phyloP scores from a whole-genome alignment of 352 stramenopile species.

The Nothophytophthora sp. region DNA sequence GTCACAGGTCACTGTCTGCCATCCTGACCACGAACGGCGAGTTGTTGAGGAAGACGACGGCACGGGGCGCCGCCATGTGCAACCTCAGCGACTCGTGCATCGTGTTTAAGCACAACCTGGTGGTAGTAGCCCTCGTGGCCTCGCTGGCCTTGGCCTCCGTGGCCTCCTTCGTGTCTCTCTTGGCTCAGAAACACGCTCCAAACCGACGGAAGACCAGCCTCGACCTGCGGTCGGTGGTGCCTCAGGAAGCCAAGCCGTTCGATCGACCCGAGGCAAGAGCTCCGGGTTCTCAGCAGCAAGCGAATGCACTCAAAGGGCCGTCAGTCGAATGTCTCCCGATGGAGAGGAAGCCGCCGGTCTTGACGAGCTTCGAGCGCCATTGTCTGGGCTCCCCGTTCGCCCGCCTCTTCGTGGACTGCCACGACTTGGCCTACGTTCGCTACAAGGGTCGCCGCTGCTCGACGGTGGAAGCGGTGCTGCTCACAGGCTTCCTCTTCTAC shows the following conservation, averaged over 20 bases:
- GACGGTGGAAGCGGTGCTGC: constrained; percentile 9
- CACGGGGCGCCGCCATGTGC: constrained; percentile 6
- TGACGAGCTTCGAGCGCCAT: constrained; percentile 17
- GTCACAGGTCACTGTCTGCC: constrained; percentile 4
- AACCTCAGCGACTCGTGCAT: constrained; percentile 18
- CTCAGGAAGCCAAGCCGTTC: neutral
- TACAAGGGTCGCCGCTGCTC: constrained; percentile 5
- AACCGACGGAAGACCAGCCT: constrained; percentile 1
- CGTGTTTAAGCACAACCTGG: constrained; percentile 15
- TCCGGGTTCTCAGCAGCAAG: neutral
- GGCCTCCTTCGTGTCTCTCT: neutral
- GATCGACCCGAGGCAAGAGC: neutral
- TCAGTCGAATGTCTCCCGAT: constrained; percentile 2
- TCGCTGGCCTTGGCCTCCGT: constrained; percentile 2
- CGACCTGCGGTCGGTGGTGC: constrained; percentile 1
- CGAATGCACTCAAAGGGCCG: neutral
- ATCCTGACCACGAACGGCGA: constrained; percentile 14
- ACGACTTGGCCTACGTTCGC: constrained; percentile 5
- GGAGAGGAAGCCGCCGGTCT: neutral
- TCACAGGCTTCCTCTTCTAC: constrained; percentile 18
- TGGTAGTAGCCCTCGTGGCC: neutral
- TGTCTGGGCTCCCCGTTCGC: constrained; percentile 11
- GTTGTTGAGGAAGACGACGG: constrained; percentile 15
- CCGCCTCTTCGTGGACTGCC: constrained; percentile 14
- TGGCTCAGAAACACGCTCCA: constrained; percentile 2